Conservation (phyloP, 345 rosid genomes). For the Populus nigra region DNA sequence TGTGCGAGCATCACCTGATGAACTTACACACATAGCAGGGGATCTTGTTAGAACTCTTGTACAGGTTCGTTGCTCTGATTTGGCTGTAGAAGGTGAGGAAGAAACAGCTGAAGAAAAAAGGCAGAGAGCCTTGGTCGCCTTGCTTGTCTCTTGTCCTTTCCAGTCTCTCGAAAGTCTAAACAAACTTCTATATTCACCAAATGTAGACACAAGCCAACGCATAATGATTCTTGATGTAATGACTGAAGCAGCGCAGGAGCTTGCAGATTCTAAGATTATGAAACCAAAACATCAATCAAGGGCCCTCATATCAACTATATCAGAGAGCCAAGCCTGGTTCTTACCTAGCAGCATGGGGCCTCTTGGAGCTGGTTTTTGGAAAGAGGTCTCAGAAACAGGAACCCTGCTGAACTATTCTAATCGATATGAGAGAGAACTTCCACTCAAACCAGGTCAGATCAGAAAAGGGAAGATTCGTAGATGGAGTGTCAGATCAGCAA, state of each 20-base stretch:
- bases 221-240: constrained; percentile 94
- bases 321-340: constrained; percentile 90
- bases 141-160: constrained; percentile 71
- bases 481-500: constrained; percentile 68
- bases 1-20: constrained; percentile 93
- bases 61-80: constrained; percentile 88
- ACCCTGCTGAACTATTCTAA: constrained; percentile 66
- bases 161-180: constrained; percentile 68
- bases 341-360: constrained; percentile 74
- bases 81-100: constrained; percentile 92
- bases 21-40: constrained; percentile 68
- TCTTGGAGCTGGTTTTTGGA: constrained; percentile 68
- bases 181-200: constrained; percentile 71
- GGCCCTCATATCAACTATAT: constrained; percentile 59
- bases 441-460: constrained; percentile 50
- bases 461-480: constrained; percentile 75
- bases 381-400: constrained; percentile 63
- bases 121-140: constrained; percentile 77
- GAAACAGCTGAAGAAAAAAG: constrained; percentile 94
- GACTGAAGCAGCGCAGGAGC: constrained; percentile 92
- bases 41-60: constrained; percentile 76
- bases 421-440: constrained; percentile 86
- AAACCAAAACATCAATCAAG: constrained; percentile 50
- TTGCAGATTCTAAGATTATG: constrained; percentile 57
- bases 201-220: constrained; percentile 87